phyloP scores from a whole-genome alignment of 345 rosid genomes.

The Hibiscus syriacus region DNA sequence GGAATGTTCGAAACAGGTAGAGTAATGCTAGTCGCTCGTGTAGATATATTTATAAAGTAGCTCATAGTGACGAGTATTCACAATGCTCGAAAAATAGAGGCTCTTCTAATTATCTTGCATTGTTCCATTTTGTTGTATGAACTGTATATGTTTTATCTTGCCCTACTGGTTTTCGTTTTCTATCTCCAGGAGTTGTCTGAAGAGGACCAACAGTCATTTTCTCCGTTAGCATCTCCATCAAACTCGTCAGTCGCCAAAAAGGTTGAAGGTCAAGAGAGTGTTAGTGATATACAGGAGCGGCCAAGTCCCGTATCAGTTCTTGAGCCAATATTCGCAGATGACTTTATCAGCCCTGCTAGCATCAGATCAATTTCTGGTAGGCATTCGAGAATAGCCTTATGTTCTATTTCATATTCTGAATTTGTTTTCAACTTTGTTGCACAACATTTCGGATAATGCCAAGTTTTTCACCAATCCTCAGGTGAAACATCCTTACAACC shows the following conservation, averaged over 20 bases:
- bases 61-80: neutral
- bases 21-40: neutral
- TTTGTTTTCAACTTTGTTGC: neutral
- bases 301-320: slow-evolving; percentile 91
- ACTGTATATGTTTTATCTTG: neutral
- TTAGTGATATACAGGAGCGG: slow-evolving; percentile 24
- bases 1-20: neutral
- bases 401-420: neutral
- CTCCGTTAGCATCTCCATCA: neutral
- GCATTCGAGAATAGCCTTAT: slow-evolving; percentile 3
- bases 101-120: slow-evolving; percentile 1
- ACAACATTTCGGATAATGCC: neutral
- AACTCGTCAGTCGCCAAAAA: neutral
- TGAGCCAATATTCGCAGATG: slow-evolving; percentile 59
- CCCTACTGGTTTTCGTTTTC: neutral
- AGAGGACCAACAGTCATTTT: neutral
- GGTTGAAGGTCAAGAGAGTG: neutral
- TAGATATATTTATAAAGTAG: neutral
- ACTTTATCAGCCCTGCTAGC: slow-evolving; percentile 53
- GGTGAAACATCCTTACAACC: neutral
- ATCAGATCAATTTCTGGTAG: slow-evolving; percentile 52
- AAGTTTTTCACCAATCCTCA: neutral
- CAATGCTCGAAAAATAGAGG: neutral
- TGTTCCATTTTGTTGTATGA: slow-evolving; percentile 9
- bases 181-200: neutral